phyloP scores from a whole-genome alignment of 495 filamentous ascomycete species.

The Astrothelium subdiscretum region DNA sequence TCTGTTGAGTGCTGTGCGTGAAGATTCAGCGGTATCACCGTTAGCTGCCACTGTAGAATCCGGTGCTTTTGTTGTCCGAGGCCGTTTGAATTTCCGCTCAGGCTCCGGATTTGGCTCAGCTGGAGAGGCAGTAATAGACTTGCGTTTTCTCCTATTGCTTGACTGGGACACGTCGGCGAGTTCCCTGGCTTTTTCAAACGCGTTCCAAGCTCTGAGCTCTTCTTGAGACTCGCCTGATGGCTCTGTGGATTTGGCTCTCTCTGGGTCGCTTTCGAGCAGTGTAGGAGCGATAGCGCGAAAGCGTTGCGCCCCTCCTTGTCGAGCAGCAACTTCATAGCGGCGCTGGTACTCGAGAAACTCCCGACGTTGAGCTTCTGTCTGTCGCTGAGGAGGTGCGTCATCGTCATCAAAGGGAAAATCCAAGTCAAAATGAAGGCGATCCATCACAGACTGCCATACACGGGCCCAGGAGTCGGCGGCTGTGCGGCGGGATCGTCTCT shows the following conservation, averaged over 20 bases:
- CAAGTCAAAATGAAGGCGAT: conserved; percentile 62
- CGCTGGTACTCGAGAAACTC: conserved; percentile 68
- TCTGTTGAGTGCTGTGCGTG: conserved; percentile 13
- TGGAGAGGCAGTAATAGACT: conserved; percentile 63
- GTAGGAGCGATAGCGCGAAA: conserved; percentile 52
- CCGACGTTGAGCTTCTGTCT: conserved; percentile 42
- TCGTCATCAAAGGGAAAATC: conserved; percentile 85
- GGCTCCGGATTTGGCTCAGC: conserved; percentile 44
- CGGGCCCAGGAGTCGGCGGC: conserved; percentile 42
- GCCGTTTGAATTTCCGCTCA: conserved; percentile 70
- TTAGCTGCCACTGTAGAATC: conserved; percentile 39
- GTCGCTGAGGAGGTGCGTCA: conserved; percentile 45
- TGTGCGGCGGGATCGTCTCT: conserved; percentile 17
- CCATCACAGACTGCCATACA: conserved; percentile 57
- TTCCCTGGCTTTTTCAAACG: conserved; percentile 70
- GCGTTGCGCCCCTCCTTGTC: conserved; percentile 51
- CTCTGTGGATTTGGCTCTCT: conserved; percentile 25
- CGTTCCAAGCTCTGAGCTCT: conserved; percentile 78
- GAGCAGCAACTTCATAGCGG: conserved; percentile 65
- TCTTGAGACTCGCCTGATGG: conserved; percentile 58
- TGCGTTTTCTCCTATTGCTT: conserved; percentile 54
- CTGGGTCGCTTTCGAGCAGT: conserved; percentile 24
- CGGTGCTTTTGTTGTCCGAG: conserved; percentile 51
- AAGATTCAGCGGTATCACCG: conserved; percentile 30
- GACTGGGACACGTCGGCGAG: conserved; percentile 32